These are phyloP conservation scores for Fraxinus dipetala DNA, from an alignment of 305 asterid species.

Conservation along the genomic window DNA sequence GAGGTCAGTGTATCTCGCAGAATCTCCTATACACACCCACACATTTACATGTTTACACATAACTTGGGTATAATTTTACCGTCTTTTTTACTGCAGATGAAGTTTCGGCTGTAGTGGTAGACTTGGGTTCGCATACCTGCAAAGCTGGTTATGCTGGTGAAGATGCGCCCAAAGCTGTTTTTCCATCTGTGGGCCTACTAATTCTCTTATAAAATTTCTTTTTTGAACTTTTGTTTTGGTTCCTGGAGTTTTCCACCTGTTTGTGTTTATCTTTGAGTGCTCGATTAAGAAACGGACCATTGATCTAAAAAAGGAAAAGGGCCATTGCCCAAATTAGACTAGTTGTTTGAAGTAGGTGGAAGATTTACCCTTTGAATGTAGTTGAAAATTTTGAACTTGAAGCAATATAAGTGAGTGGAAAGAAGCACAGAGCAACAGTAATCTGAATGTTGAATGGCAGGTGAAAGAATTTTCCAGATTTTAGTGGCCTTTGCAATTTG, in stretches of 20 bases:
- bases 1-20: slow-evolving; percentile 27
- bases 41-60: neutral
- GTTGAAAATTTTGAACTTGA: slow-evolving; percentile 14
- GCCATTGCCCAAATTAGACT: neutral
- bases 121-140: slow-evolving; percentile 90
- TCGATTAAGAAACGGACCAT: neutral
- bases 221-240: neutral
- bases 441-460: neutral
- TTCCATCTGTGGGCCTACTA: slow-evolving; percentile 69
- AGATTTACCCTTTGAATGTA: neutral
- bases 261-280: neutral
- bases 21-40: neutral
- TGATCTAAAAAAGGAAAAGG: neutral
- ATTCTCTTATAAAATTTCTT: neutral
- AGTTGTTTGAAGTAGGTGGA: slow-evolving; percentile 19
- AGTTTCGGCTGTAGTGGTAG: slow-evolving; percentile 89
- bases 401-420: neutral
- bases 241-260: slow-evolving; percentile 8
- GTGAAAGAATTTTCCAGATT: neutral
- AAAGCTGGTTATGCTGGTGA: slow-evolving; percentile 99
- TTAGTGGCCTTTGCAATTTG: neutral
- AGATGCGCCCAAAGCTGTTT: slow-evolving; percentile 99
- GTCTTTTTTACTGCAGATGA: slow-evolving; percentile 52
- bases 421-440: neutral
- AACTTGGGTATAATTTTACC: slow-evolving; percentile 15